Evolutionary conservation across 106 monocot species (phyloP).

Genomic region (Platanthera guangdongensis): DNA sequence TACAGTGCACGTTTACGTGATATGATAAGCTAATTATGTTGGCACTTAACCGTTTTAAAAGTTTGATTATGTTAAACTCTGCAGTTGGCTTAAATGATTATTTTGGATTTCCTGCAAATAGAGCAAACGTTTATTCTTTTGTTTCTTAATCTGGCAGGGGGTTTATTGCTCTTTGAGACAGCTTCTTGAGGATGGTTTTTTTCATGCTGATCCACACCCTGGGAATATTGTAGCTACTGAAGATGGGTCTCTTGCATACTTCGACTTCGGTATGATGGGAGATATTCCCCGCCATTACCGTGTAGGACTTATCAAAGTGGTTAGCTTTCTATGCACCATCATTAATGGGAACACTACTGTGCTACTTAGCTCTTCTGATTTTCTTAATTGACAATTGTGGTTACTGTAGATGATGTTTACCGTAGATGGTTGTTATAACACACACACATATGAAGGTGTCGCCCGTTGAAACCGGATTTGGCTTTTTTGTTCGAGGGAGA

Average conservation of each 20-base stretch:
- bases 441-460: too few species aligned
- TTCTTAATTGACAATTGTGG: background rate
- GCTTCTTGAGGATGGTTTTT: conserved; percentile 90
- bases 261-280: conserved; percentile 99
- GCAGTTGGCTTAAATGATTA: background rate
- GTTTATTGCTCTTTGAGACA: conserved; percentile 88
- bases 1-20: background rate
- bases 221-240: conserved; percentile 91
- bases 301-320: conserved; percentile 95
- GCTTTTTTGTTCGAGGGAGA: too few species aligned
- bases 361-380: background rate
- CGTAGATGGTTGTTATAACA: background rate
- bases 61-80: background rate
- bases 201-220: conserved; percentile 98
- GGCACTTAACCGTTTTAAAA: background rate
- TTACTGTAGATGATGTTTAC: background rate
- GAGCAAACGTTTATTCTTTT: conserved; percentile 3
- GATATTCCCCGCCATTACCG: conserved; percentile 99
- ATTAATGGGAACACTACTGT: background rate
- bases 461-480: too few species aligned
- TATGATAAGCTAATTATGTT: background rate
- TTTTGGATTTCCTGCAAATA: background rate
- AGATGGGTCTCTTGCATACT: conserved; percentile 86
- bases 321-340: conserved; percentile 34
- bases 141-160: conserved; percentile 35